Evolutionary conservation across 345 rosid genomes (phyloP), one percentile per base, ranked within the genome.

Genomic region (Brassica incana): DNA sequence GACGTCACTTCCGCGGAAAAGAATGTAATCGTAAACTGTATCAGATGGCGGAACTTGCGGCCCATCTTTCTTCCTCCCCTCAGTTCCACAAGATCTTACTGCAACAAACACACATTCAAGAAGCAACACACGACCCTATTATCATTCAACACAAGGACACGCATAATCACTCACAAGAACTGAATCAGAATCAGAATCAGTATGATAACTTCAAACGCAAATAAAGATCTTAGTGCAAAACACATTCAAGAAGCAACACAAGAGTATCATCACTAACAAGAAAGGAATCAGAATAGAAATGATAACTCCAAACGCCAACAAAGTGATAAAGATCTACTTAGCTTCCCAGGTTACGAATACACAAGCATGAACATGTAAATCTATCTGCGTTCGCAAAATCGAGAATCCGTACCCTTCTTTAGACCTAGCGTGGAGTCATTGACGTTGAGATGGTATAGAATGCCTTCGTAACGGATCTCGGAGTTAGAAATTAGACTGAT

Each of bases 11-110:
- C 90, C 91, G 1, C 91, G 89, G 23, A 90, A 88, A 4, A 90
- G 83, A 84, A 89, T 83, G 85, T 78, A 89, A 36, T 87, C 88
- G 74, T 82, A 90, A 48, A 83, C 84, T 68, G 58, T 85, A 75
- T 90, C 88, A 79, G 76, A 76, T 0, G 88, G 73, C 1, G 87
- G 87, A 76, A 90, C 69, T 54, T 89, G 87, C 4, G 87, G 81
- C 5, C 86, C 91, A 83, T 85, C 88, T 69, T 83, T 87, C 87
- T 84, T 90, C 38, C 91, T 81, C 65, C 86, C 91, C 15, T 90
- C 93, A 2, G 91, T 88, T 77, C 91, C 93, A 81, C 71, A 88
- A 38, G 91, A 85, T 78, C 82, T 84, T 33, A 87, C 91, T 90
- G 58, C 58, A 14, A 81, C 40, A 54, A 29, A 35, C 84, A 30